phyloP scores from a whole-genome alignment of 768 basidiomycete genomes.

The Termitomyces sp. region DNA sequence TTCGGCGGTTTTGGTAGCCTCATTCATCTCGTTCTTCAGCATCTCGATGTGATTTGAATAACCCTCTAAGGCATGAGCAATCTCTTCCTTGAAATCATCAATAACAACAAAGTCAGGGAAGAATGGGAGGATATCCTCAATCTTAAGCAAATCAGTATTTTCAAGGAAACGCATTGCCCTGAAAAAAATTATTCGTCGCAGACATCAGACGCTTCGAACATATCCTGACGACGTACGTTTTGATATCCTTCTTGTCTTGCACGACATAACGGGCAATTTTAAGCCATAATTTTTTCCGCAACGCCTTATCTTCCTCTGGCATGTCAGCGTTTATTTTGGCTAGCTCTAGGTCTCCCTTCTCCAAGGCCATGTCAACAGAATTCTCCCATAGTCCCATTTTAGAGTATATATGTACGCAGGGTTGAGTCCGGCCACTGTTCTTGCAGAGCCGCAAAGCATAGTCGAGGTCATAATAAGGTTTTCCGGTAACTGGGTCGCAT shows the following conservation, averaged over 20 bases:
- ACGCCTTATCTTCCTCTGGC: constrained; percentile 82
- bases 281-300: constrained; percentile 94
- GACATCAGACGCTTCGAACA: background rate
- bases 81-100: constrained; percentile 99
- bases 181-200: constrained; percentile 1
- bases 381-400: constrained; percentile 98
- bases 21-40: constrained; percentile 93
- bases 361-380: constrained; percentile 89
- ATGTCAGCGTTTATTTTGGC: constrained; percentile 95
- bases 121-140: constrained; percentile 98
- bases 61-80: constrained; percentile 90
- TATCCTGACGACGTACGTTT: constrained; percentile 62
- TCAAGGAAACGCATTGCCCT: constrained; percentile 98
- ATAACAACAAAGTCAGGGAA: constrained; percentile 99
- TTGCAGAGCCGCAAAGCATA: constrained; percentile 94
- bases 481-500: constrained; percentile 72
- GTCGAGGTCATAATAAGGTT: constrained; percentile 95
- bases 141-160: constrained; percentile 90
- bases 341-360: constrained; percentile 91
- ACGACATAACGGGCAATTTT: constrained; percentile 99
- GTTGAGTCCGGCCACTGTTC: constrained; percentile 69
- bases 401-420: constrained; percentile 95
- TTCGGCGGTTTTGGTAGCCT: constrained; percentile 88
- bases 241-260: constrained; percentile 96
- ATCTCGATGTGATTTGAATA: constrained; percentile 89